Percentiles rank a stretch among this genome's conserved stretches.
Conservation (phyloP, 352 stramenopile species). For the Phytophthora aleatoria region DNA sequence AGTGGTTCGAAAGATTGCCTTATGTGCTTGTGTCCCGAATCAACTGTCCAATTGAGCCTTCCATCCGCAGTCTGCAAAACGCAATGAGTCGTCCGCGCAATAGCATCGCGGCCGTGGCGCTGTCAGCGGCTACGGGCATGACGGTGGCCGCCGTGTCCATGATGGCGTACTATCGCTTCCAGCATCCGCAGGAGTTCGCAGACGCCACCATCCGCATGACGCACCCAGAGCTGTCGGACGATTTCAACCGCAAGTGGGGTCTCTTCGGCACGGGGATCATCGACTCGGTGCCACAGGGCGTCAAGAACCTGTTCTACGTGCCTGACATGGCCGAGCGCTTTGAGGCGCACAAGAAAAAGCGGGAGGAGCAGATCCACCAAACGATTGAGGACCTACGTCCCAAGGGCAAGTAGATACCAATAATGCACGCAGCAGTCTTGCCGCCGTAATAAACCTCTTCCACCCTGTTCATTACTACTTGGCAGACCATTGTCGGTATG, state of each 20-base stretch:
- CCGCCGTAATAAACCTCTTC: background rate
- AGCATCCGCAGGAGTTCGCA: conserved; percentile 84
- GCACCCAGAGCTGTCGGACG: conserved; percentile 74
- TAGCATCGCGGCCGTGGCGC: conserved; percentile 60
- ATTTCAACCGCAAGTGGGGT: conserved; percentile 79
- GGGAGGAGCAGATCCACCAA: conserved; percentile 72
- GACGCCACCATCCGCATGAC: conserved; percentile 82
- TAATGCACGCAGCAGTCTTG: background rate
- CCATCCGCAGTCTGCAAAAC: conserved; percentile 4
- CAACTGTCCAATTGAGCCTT: background rate
- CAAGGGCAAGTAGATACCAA: conserved; percentile 56
- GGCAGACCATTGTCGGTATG: background rate
- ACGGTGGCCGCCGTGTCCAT: conserved; percentile 82
- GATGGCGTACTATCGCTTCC: conserved; percentile 81
- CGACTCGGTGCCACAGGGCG: conserved; percentile 64
- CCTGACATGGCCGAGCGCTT: conserved; percentile 73
- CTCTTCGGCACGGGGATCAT: conserved; percentile 82
- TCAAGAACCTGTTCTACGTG: conserved; percentile 73
- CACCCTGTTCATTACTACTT: background rate
- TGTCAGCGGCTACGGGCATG: conserved; percentile 84
- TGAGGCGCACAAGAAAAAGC: conserved; percentile 72
- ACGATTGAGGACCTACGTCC: conserved; percentile 77
- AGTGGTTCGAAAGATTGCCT: conserved; percentile 13
- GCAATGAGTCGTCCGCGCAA: conserved; percentile 42
- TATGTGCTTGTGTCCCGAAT: background rate